Base-by-base conservation (phyloP, 345 rosid genomes). In the Boechera divaricarpa region DNA sequence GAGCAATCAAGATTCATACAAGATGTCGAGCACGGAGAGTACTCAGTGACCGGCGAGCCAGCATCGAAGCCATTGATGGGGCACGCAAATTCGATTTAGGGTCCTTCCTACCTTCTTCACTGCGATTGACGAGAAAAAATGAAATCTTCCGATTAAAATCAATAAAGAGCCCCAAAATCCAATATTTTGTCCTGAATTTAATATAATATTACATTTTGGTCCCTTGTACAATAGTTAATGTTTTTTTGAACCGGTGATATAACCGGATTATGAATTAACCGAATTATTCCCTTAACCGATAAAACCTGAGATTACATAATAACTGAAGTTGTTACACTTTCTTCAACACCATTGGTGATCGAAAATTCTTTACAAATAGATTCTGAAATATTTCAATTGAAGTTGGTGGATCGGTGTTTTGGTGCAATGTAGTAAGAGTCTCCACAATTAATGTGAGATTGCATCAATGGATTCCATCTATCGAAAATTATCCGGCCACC, bases 401-500 rank as follows among this genome's bases (percentile, higher is more conserved):
- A 88, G 39, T 82, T 75, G 10, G 88, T 82, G 28, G 89, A 84
- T 38, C 84, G 83, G 12, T 90, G 85, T 70, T 86, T 86, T 42
- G 93, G 92, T 41, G 96, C 88, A 36, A 88, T 67, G 83, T 85
- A 86, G 67, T 82, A 80, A 41, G 96, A 78, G 79, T 85, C 90
- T 63, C 91, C 86, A 21, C 86, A 81, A 15, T 90, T 88, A 42
- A 90, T 87, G 47, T 89, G 88, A 44, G 93, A 69, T 16, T 86
- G 94, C 83, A 86, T 83, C 41, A 92, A 87, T 64, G 92, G 97
- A 82, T 91, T 93, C 97, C 98, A 92, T 86, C 99, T 85, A 69
- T 95, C 98, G 70, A 93, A 95, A 15, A 95, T 73, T 21, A 93
- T 91, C 18, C 99, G 85, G 11, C 98, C 98, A 77, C 99, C 99